phyloP scores from a whole-genome alignment of 1,139 yeast genomes.

The Nakaseomyces uthaithaninus region DNA sequence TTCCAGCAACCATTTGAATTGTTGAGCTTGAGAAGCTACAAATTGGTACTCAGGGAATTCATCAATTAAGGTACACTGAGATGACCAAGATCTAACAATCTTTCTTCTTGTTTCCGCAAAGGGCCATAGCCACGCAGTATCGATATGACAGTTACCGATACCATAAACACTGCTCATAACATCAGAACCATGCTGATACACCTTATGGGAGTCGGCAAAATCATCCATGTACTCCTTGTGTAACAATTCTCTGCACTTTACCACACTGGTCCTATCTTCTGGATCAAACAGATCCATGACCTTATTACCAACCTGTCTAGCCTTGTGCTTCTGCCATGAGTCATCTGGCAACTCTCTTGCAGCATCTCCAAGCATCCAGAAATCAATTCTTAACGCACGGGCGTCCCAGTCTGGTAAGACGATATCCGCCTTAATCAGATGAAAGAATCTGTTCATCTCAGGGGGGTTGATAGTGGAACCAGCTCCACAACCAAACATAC shows the following conservation, averaged over 20 bases:
- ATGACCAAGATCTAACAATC: conserved; percentile 90
- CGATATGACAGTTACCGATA: conserved; percentile 93
- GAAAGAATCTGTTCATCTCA: conserved; percentile 59
- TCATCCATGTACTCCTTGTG: conserved; percentile 50
- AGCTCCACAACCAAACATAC: conserved; percentile 81
- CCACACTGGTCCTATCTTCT: conserved; percentile 41
- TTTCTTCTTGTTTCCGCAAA: conserved; percentile 91
- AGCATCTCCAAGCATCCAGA: conserved; percentile 83
- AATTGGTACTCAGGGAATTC: conserved; percentile 87
- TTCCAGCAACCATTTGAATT: conserved; percentile 79
- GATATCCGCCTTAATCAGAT: conserved; percentile 61
- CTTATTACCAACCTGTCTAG: conserved; percentile 65
- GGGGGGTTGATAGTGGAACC: conserved; percentile 60
- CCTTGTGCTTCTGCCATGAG: conserved; percentile 76
- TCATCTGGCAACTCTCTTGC: conserved; percentile 75
- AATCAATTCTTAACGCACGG: conserved; percentile 67
- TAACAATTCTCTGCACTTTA: conserved; percentile 61
- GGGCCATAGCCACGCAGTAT: conserved; percentile 98
- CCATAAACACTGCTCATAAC: conserved; percentile 54
- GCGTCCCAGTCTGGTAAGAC: conserved; percentile 79
- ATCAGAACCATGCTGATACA: conserved; percentile 38
- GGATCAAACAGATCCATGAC: conserved; percentile 79
- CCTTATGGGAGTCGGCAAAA: conserved; percentile 55
- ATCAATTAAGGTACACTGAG: conserved; percentile 78
- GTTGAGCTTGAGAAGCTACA: conserved; percentile 95